Conservation (phyloP, 331 rosid species). For the Erythrophleum ivorense region DNA sequence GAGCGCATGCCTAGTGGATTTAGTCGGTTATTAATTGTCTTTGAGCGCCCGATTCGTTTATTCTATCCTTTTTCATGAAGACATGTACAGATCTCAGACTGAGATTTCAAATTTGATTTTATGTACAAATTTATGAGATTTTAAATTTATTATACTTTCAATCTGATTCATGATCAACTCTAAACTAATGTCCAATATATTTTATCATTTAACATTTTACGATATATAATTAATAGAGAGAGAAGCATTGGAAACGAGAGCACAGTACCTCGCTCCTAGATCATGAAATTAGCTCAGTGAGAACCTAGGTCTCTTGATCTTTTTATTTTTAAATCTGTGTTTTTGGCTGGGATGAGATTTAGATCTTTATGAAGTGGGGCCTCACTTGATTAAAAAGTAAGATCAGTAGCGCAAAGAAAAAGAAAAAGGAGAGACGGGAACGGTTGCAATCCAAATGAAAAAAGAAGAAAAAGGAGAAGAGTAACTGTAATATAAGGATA, state of each 20-base stretch:
- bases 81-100: background rate
- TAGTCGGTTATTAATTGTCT: slow-evolving; percentile 53
- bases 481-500: background rate
- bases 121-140: background rate
- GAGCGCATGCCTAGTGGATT: slow-evolving; percentile 52
- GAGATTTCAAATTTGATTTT: background rate
- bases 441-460: no score
- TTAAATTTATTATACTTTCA: background rate
- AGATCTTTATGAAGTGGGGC: slow-evolving; percentile 5
- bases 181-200: background rate
- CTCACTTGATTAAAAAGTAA: slow-evolving; percentile 19
- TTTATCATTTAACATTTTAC: background rate
- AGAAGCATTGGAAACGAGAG: no score
- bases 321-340: background rate
- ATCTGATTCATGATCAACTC: background rate
- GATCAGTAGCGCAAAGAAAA: background rate
- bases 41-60: slow-evolving; percentile 26
- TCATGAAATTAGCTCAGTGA: background rate
- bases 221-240: no score
- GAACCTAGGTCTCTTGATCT: background rate
- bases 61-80: slow-evolving; percentile 21
- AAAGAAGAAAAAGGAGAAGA: no score
- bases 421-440: no score
- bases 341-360: background rate
- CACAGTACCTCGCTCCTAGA: background rate